These are phyloP conservation scores for Cladosporium halotolerans DNA, from an alignment of 2,329 filamentous ascomycete species.

Conservation along the genomic window DNA sequence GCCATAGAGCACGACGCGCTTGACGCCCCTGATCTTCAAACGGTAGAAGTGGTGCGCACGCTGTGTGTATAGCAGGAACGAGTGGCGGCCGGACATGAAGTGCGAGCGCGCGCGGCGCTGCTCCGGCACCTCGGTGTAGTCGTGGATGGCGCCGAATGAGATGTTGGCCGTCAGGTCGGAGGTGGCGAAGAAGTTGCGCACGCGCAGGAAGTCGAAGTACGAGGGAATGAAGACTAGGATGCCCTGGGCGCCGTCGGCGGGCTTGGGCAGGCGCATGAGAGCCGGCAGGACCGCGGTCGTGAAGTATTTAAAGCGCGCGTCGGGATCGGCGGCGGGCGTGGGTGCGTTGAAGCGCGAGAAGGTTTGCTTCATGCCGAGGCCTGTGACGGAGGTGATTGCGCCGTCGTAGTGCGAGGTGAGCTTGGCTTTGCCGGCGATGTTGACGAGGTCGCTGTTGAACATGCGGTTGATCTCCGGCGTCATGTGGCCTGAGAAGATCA, in stretches of 20 bases:
- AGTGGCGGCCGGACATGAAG: slow-evolving; percentile 76
- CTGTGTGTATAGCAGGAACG: slow-evolving; percentile 83
- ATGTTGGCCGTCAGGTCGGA: slow-evolving; percentile 51
- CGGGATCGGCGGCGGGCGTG: slow-evolving; percentile 69
- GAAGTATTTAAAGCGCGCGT: slow-evolving; percentile 88
- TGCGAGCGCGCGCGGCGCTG: slow-evolving; percentile 79
- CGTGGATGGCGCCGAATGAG: slow-evolving; percentile 76
- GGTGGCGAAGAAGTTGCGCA: slow-evolving; percentile 86
- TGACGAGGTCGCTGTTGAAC: slow-evolving; percentile 68
- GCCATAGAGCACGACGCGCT: slow-evolving; percentile 80
- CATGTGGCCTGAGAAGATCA: slow-evolving; percentile 74
- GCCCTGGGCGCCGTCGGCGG: slow-evolving; percentile 50
- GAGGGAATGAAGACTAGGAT: slow-evolving; percentile 85
- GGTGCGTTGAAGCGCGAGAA: slow-evolving; percentile 78
- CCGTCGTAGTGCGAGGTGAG: slow-evolving; percentile 60
- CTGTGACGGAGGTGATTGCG: slow-evolving; percentile 49
- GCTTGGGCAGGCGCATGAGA: slow-evolving; percentile 62
- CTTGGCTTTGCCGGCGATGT: slow-evolving; percentile 73
- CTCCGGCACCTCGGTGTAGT: slow-evolving; percentile 75
- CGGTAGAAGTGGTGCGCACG: slow-evolving; percentile 94
- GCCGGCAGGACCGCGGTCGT: slow-evolving; percentile 71
- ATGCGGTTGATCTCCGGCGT: slow-evolving; percentile 83
- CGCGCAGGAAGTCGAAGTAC: slow-evolving; percentile 89
- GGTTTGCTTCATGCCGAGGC: slow-evolving; percentile 71
- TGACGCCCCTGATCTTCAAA: slow-evolving; percentile 75